Base-by-base conservation (phyloP, 202 grass and related monocot species). In the Alloteropsis angusta region DNA sequence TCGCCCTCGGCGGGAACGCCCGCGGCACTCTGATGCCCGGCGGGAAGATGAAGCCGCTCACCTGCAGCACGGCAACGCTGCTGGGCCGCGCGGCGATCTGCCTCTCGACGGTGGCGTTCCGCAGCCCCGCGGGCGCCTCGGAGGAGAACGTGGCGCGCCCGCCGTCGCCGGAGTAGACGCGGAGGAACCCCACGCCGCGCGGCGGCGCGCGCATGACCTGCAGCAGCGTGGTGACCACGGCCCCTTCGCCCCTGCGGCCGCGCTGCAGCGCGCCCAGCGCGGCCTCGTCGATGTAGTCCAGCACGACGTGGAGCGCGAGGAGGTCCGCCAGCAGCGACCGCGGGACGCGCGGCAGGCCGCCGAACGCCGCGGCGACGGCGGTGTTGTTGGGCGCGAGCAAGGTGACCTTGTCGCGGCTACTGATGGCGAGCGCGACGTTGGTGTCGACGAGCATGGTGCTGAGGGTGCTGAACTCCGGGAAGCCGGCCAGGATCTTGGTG, bases 181-280 rank as follows among this genome's bases (percentile, higher is more conserved):
- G 85, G 60, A 92, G 18, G 71, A 87, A 89, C 0, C 87, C 90
- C 34, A 28, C 48, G 67, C 44, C 26, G 12, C 48, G 60, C 23
- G 66, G 60, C 17, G 59, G 77, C 25, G 32, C 12, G 13, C 87
- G 84, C 49, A 52, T 26, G 37, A 25, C 64, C 64, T 90, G 77
- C 55, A 87, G 65, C 66, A 93, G 78, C 15, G 90, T 89, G 67
- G 87, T 71, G 84, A 85, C 23, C 49, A 85, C 25, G 57, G 82
- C 57, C 39, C 79, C 72, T 6, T 41, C 41, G 9, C 84, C 71
- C 0, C 3, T 67, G 26, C 64, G 55, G 6, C 49, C 66, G 0
- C 13, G 43, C 65, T 55, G 57, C 5, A 85, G 52, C 19, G 44
- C 75, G 32, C 38, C 67, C 48, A 93, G 77, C 58, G 28, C 68